Evolutionary conservation across 352 stramenopile genomes (phyloP).

Genomic region (Globisporangium camurandrum): DNA sequence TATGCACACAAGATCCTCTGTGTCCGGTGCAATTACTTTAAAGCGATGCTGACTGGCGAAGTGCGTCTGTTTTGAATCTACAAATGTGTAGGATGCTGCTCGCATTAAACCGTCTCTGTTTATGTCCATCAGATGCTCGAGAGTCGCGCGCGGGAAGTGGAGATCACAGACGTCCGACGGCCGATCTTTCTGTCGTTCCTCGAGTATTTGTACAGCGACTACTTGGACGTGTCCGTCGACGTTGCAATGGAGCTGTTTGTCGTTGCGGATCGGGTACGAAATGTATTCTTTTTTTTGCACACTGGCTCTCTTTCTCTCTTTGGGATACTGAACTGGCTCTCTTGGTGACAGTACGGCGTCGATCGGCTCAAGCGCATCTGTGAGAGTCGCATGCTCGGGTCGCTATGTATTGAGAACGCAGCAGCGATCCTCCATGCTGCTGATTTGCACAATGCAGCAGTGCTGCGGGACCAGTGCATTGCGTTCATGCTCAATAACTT

Average conservation of each 20-base stretch:
- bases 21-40: conserved; percentile 93
- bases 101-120: no score
- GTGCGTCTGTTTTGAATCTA: no score
- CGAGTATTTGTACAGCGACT: conserved; percentile 96
- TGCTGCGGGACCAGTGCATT: conserved; percentile 92
- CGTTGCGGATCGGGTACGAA: conserved; percentile 73
- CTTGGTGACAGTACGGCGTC: conserved; percentile 83
- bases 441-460: conserved; percentile 91
- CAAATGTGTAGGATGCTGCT: no score
- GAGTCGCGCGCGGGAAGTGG: conserved; percentile 81
- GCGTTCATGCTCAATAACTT: conserved; percentile 97
- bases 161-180: conserved; percentile 88
- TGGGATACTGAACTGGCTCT: background rate
- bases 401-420: conserved; percentile 94
- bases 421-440: conserved; percentile 95
- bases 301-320: background rate
- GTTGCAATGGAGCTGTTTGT: conserved; percentile 94
- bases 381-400: conserved; percentile 94
- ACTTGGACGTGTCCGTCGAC: conserved; percentile 88
- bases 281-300: background rate
- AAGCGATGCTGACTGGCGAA: conserved; percentile 83
- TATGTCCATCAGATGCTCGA: conserved; percentile 76
- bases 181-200: conserved; percentile 92
- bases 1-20: conserved; percentile 90
- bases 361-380: conserved; percentile 90